Evolutionary conservation across 352 stramenopile species (phyloP), one percentile per base, ranked within the genome.

Genomic region (Globisporangium cystogenes): DNA sequence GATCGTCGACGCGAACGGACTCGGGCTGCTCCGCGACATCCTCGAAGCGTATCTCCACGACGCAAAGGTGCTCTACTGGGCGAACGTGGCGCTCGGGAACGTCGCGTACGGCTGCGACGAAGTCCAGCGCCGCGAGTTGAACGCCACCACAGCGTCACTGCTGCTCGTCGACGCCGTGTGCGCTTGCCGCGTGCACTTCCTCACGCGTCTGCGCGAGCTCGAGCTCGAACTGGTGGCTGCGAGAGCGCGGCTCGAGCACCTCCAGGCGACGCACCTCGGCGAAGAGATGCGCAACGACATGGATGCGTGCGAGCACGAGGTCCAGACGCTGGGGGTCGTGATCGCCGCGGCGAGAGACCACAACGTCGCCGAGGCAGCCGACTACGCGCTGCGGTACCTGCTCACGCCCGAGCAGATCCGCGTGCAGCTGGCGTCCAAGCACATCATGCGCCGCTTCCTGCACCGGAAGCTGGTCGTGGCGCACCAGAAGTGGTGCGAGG

Each of bases 261-360:
- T 88, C 26, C 59, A 73, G 15, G 64, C 67, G 7, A 75, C 67
- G n/a, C 61, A 78, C 40, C 77, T 88, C 21, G 69, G 73, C 44
- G 73, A 90, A 58, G 71, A 81, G 55, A 84, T 81, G 55, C 80
- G 75, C 37, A 90, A 90, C 55, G 76, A 79, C 8, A 50, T 90
- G 51, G 80, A 88, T 42, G 68, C 68, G 10, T 68, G 60, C 29
- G 67, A 73, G 20, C 63, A 82, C 26, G 58, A 73, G 15, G 63
- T 82, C 5, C 23, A 51, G n/a, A 81, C 67, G 23, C 46, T 90
- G n/a, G 48, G 55, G 12, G 43, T 18, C 0, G 57, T 78, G 11
- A 64, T 80, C 23, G 46, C 56, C 3, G 72, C 82, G 4, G 71
- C 77, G 46, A 48, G 59, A 27, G 62, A 62, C 27, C 63, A 78